Evolutionary conservation across 306 rosid species (phyloP), one percentile per base, ranked within the genome.

Genomic region (Dalbergia cultrata): DNA sequence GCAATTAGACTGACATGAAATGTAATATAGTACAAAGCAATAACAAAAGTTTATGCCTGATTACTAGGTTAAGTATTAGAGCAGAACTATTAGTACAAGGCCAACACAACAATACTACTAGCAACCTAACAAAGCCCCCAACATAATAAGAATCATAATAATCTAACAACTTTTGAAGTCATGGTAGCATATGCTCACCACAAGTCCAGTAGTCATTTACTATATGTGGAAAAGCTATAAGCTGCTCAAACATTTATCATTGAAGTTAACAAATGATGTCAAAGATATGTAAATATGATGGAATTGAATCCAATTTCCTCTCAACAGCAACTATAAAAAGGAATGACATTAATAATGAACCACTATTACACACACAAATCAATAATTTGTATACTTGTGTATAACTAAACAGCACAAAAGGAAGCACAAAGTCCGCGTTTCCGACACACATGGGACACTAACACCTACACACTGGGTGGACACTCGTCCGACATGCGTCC

Each of bases 261-360:
- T 19, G 34, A 82, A 62, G 39, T 39, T 41, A 26, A 57, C 18
- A 70, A 83, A 77, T 66, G 70, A 41, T 31, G 19, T 52, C 65
- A 73, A 50, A 67, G 22, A 62, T 49, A 67, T 47, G 22, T 21
- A 57, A 77, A 2, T 21, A 19, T 9, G 21, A 62, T 43, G 18
- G 61, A 76, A 60, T 57, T 72, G 5, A 43, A n/a, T 17, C 74
- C 64, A 64, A 18, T 68, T 76, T 43, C 41, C 65, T 52, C 41
- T 44, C 47, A 21, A 22, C 49, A 45, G 57, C 10, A 45, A 59
- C 8, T 37, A 60, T 33, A 41, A 14, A 12, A 39, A 73, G 34
- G 19, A 53, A 17, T 39, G 45, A 72, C 1, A 44, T 4, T 13
- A 31, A 65, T 71, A 49, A 77, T 18, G 72, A 22, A 63, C 56